Evolutionary conservation across 306 rosid species (phyloP).

Genomic region (Rubus parviflorus): DNA sequence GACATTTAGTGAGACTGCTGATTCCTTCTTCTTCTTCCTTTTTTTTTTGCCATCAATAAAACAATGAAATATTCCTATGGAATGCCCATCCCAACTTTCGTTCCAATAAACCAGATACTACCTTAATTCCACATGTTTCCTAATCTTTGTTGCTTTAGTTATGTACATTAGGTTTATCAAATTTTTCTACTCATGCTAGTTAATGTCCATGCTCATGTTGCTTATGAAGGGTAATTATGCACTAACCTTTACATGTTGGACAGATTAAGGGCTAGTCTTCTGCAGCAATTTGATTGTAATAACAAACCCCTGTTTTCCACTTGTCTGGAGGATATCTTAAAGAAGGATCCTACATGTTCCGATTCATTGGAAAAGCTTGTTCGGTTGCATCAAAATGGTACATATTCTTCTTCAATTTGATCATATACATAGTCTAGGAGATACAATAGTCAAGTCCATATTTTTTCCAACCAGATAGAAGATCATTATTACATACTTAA

Average conservation of each 20-base stretch:
- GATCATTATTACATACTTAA: background rate
- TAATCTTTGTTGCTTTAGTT: background rate
- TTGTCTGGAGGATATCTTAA: slow-evolving; percentile 59
- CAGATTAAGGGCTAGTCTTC: slow-evolving; percentile 64
- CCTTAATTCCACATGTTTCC: background rate
- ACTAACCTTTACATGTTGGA: slow-evolving; percentile 20
- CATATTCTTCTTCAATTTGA: slow-evolving; percentile 16
- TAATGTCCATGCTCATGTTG: background rate
- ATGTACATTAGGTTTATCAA: background rate
- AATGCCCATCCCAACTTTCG: background rate
- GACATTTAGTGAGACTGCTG: background rate
- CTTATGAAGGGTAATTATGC: slow-evolving; percentile 2
- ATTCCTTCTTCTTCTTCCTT: background rate
- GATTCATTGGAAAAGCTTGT: slow-evolving; percentile 71
- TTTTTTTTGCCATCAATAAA: background rate
- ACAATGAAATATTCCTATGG: background rate
- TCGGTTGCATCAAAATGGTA: slow-evolving; percentile 69
- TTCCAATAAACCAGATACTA: background rate
- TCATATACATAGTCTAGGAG: slow-evolving; percentile 3
- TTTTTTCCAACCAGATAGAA: slow-evolving; percentile 4
- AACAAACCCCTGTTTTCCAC: slow-evolving; percentile 37
- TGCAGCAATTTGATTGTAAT: slow-evolving; percentile 52
- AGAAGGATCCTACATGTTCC: slow-evolving; percentile 71
- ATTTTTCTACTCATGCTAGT: background rate
- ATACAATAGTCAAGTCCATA: background rate